These are phyloP conservation scores for Luffa acutangula DNA, from an alignment of 306 rosid genomes.

Conservation along the genomic window DNA sequence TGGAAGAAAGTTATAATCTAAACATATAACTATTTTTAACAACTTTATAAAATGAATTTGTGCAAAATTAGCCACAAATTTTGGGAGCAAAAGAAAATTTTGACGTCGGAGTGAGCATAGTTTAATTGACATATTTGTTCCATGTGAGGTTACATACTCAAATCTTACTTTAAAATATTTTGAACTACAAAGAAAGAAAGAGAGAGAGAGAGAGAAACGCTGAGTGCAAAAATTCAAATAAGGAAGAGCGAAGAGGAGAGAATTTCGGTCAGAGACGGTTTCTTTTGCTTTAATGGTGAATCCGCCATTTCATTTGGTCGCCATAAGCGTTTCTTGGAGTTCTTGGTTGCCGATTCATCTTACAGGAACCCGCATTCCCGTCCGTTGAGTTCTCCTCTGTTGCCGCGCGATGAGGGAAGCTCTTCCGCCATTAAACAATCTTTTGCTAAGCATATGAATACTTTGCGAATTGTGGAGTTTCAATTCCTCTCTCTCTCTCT, in stretches of 20 bases:
- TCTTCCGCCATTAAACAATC: not conserved
- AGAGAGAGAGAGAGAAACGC: not conserved
- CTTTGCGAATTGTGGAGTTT: not conserved
- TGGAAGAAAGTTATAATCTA: no score
- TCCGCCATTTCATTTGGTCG: not conserved
- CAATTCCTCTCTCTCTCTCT: not conserved
- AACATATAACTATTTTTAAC: no score
- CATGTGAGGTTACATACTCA: no score
- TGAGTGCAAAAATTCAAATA: no score
- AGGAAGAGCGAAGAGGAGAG: not conserved
- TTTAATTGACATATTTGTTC: no score
- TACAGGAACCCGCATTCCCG: not conserved
- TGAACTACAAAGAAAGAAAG: no score
- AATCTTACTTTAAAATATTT: no score
- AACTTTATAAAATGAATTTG: no score
- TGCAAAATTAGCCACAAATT: no score
- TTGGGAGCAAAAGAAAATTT: no score
- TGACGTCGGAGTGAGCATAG: no score
- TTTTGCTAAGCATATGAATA: not conserved
- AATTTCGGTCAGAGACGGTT: not conserved
- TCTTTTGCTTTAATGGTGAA: not conserved
- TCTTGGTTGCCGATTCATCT: not conserved
- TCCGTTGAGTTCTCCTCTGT: constrained; percentile 2
- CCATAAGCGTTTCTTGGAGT: not conserved
- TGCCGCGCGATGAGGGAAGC: not conserved